Conservation (phyloP, 1,284 basidiomycete species). For the Psilocybe mexicana region DNA sequence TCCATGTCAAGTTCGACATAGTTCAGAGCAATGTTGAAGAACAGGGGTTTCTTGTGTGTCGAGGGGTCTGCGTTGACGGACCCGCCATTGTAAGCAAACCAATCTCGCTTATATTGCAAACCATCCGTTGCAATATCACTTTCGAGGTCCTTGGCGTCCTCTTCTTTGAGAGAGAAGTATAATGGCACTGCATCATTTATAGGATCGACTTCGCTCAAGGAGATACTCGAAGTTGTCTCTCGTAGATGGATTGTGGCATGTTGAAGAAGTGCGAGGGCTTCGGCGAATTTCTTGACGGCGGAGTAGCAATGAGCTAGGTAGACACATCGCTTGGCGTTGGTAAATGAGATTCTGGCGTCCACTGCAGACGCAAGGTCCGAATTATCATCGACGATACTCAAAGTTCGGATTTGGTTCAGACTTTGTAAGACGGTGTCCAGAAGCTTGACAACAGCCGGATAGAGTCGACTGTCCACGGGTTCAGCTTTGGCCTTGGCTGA, state of each 20-base stretch:
- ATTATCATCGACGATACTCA: conserved; percentile 87
- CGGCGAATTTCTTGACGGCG: conserved; percentile 67
- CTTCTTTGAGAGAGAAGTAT: conserved; percentile 56
- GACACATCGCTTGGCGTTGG: conserved; percentile 68
- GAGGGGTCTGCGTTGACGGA: conserved; percentile 43
- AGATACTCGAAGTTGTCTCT: conserved; percentile 57
- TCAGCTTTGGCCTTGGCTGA: conserved; percentile 38
- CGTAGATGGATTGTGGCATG: conserved; percentile 71
- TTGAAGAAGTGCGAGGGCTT: conserved; percentile 68
- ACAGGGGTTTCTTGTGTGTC: conserved; percentile 76
- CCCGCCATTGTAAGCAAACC: conserved; percentile 79
- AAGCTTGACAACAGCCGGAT: conserved; percentile 85
- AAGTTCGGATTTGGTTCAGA: conserved; percentile 76
- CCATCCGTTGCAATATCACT: conserved; percentile 48
- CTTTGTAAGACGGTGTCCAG: conserved; percentile 85
- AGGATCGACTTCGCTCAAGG: conserved; percentile 41
- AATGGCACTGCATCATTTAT: conserved; percentile 41
- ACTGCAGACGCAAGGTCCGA: conserved; percentile 77
- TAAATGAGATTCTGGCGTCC: conserved; percentile 74
- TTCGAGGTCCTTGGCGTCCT: conserved; percentile 55
- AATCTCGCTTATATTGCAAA: conserved; percentile 68
- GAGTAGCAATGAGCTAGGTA: conserved; percentile 74
- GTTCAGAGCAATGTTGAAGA: conserved; percentile 94
- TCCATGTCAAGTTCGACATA: conserved; percentile 88
- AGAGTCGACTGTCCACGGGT: conserved; percentile 65